Evolutionary conservation across 208 protist genomes (phyloP).

Genomic region (Herpetomonas tarakana): DNA sequence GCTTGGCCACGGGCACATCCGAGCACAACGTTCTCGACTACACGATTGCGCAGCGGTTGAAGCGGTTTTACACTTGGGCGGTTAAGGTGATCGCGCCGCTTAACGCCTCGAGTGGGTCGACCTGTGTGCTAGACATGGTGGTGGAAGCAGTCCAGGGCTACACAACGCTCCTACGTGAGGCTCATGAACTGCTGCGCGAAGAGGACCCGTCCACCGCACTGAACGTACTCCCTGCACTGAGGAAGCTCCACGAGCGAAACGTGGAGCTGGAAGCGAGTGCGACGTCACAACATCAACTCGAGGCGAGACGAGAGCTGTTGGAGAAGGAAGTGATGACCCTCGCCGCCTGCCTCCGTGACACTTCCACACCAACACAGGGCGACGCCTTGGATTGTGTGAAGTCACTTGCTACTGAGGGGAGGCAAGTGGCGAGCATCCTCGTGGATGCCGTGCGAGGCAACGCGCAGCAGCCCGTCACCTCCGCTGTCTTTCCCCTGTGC

Average conservation of each 20-base stretch:
- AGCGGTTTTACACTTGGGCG: conserved; percentile 38
- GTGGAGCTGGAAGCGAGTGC: background rate
- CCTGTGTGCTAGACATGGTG: conserved; percentile 37
- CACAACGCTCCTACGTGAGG: conserved; percentile 13
- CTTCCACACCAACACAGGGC: no score
- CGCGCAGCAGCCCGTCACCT: no score
- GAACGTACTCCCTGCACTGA: background rate
- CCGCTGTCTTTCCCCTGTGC: no score
- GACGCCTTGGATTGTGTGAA: no score
- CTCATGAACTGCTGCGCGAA: background rate
- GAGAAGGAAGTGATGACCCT: no score
- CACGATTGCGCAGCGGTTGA: conserved; percentile 19
- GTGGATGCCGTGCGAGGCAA: no score
- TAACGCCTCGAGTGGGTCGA: conserved; percentile 13
- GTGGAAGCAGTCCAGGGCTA: conserved; percentile 26
- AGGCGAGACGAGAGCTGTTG: no score
- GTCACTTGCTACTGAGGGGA: no score
- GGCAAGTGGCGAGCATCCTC: no score
- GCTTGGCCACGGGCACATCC: conserved; percentile 16
- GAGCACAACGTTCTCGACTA: conserved; percentile 6
- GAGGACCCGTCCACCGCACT: background rate
- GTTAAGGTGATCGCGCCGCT: conserved; percentile 34
- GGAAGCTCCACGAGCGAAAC: background rate
- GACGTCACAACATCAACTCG: no score
- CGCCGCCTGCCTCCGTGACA: no score